Evolutionary conservation across 2,329 filamentous ascomycete genomes (phyloP).

Genomic region (Mycosphaerella sp.): DNA sequence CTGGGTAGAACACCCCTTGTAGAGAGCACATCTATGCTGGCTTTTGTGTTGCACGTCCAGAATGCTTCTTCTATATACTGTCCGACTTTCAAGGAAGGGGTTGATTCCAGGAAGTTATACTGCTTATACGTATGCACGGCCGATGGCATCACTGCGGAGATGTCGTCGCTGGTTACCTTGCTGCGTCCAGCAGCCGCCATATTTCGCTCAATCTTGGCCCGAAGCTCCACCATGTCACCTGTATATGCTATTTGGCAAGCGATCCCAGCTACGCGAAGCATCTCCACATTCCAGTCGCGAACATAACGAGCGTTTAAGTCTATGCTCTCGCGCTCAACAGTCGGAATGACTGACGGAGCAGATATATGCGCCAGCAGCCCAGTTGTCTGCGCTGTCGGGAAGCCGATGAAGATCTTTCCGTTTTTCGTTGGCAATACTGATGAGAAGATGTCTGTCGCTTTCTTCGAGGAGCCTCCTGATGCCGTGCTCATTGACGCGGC

Average conservation of each 20-base stretch:
- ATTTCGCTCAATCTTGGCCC: slow-evolving; percentile 44
- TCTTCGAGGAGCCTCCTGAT: slow-evolving; percentile 47
- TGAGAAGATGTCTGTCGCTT: slow-evolving; percentile 72
- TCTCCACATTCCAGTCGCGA: slow-evolving; percentile 89
- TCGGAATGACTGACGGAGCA: slow-evolving; percentile 92
- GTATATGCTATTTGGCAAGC: slow-evolving; percentile 81
- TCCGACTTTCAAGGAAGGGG: slow-evolving; percentile 75
- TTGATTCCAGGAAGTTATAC: slow-evolving; percentile 84
- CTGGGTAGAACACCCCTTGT: slow-evolving; percentile 83
- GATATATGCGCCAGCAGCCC: slow-evolving; percentile 91
- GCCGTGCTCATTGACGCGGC: slow-evolving; percentile 55
- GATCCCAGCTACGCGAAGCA: slow-evolving; percentile 85
- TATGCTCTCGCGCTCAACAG: slow-evolving; percentile 93
- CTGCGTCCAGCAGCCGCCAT: slow-evolving; percentile 28
- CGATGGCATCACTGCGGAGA: slow-evolving; percentile 65
- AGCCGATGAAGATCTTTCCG: slow-evolving; percentile 93
- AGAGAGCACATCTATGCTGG: slow-evolving; percentile 81
- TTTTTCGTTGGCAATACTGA: slow-evolving; percentile 85
- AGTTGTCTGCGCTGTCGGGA: slow-evolving; percentile 95
- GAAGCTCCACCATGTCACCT: slow-evolving; percentile 76
- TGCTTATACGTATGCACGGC: slow-evolving; percentile 79
- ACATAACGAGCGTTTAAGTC: slow-evolving; percentile 95
- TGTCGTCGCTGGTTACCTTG: slow-evolving; percentile 55
- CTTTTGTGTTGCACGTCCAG: slow-evolving; percentile 81
- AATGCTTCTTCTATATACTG: slow-evolving; percentile 90